Evolutionary conservation across 345 rosid species (phyloP).

Genomic region (Eucalyptus sp.): DNA sequence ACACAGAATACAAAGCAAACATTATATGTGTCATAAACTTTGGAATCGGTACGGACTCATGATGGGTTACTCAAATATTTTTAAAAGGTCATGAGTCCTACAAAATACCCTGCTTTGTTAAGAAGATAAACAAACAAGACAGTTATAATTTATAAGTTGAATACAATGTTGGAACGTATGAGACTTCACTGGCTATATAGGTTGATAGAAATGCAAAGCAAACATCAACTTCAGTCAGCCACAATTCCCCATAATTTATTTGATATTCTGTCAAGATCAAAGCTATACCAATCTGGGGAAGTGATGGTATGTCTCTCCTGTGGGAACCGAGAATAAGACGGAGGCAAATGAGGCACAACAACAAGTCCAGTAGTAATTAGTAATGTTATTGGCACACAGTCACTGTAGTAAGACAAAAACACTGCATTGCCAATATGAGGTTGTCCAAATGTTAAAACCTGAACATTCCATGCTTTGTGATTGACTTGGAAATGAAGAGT

Average conservation of each 20-base stretch:
- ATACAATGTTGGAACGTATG: background rate
- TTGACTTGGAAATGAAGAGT: background rate
- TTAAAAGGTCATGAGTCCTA: too few relatives aligned
- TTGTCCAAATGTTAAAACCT: background rate
- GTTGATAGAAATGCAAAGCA: background rate
- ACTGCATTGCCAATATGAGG: background rate
- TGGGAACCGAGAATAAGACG: too few relatives aligned
- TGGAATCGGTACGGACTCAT: too few relatives aligned
- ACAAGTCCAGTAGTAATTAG: background rate
- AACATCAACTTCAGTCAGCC: accelerated
- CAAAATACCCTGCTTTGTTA: background rate
- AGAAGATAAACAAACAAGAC: background rate
- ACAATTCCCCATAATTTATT: background rate
- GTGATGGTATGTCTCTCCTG: background rate
- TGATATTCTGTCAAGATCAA: background rate
- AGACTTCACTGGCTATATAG: background rate
- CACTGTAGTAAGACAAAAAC: background rate
- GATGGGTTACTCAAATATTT: too few relatives aligned
- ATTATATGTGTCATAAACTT: too few relatives aligned
- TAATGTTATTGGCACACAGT: background rate
- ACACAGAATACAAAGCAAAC: background rate
- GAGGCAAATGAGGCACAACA: background rate
- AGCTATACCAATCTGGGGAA: background rate
- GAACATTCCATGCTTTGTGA: background rate
- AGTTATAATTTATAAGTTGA: background rate